Conservation (phyloP, 768 basidiomycete genomes). For the Tremella mesenterica region DNA sequence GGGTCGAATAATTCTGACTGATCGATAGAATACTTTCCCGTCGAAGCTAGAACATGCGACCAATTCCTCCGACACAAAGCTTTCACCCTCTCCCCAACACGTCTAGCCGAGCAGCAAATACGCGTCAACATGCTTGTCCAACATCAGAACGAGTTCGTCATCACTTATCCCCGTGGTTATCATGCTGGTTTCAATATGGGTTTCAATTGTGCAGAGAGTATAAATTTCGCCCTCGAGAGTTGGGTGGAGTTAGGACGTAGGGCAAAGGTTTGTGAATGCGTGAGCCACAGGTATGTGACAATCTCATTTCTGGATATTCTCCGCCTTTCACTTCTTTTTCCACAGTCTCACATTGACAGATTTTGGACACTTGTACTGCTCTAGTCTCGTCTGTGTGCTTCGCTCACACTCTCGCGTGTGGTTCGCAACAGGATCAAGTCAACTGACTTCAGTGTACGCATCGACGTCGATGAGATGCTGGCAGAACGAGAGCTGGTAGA, state of each 20-base stretch:
- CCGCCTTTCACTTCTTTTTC: no score
- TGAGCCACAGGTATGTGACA: constrained; percentile 44
- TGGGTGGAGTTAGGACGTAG: constrained; percentile 82
- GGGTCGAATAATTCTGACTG: background rate
- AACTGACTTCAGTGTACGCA: constrained; percentile 70
- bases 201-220: constrained; percentile 92
- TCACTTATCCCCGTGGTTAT: constrained; percentile 89
- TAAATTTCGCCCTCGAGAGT: constrained; percentile 90
- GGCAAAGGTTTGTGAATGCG: constrained; percentile 51
- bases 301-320: background rate
- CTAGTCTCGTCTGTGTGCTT: no score
- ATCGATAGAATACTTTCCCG: constrained; percentile 71
- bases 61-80: constrained; percentile 97
- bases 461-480: constrained; percentile 82
- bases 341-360: no score
- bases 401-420: no score
- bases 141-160: constrained; percentile 87
- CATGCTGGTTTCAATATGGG: constrained; percentile 96
- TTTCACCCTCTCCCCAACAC: constrained; percentile 79
- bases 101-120: constrained; percentile 69
- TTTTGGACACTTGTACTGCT: no score
- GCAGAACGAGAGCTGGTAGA: constrained; percentile 32
- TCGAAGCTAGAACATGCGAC: constrained; percentile 70
- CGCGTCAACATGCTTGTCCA: constrained; percentile 81
- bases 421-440: background rate